phyloP scores from a whole-genome alignment of 1,284 basidiomycete species.

The Meira miltonrushii region DNA sequence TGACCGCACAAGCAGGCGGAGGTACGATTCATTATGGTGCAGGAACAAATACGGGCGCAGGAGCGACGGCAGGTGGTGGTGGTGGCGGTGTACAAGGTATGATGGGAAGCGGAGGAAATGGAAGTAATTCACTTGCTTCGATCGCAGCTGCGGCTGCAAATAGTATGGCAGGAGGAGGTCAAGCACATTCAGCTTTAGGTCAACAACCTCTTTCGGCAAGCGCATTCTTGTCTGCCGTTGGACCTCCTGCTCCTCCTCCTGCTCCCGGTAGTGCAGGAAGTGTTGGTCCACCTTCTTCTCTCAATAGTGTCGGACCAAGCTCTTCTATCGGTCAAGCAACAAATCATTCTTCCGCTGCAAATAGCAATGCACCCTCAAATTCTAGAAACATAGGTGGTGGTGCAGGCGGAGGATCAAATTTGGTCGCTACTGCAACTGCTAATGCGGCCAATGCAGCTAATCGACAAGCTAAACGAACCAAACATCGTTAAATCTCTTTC shows the following conservation, averaged over 20 bases:
- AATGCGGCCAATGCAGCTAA: slow-evolving; percentile 7
- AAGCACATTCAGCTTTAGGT: background rate
- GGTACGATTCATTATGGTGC: background rate
- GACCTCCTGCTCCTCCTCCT: slow-evolving; percentile 11
- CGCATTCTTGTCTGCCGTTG: background rate
- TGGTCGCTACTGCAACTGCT: slow-evolving; percentile 5
- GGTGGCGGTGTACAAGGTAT: background rate
- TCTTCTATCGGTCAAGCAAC: background rate
- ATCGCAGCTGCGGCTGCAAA: background rate
- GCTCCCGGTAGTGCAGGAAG: slow-evolving; percentile 10
- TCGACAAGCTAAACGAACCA: background rate
- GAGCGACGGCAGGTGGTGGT: background rate
- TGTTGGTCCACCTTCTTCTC: background rate
- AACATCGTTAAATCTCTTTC: too few relatives aligned
- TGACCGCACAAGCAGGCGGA: slow-evolving; percentile 12
- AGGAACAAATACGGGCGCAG: background rate
- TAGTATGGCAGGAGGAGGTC: background rate
- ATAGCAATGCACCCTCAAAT: background rate
- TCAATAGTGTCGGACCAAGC: slow-evolving; percentile 1
- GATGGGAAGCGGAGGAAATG: background rate
- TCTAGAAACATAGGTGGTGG: background rate
- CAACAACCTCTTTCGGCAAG: background rate
- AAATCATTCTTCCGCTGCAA: background rate
- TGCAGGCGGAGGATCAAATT: background rate
- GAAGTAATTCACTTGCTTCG: too few relatives aligned